These are phyloP conservation scores for Achaetomiella virescens DNA, from an alignment of 495 filamentous ascomycete species.

Conservation along the genomic window DNA sequence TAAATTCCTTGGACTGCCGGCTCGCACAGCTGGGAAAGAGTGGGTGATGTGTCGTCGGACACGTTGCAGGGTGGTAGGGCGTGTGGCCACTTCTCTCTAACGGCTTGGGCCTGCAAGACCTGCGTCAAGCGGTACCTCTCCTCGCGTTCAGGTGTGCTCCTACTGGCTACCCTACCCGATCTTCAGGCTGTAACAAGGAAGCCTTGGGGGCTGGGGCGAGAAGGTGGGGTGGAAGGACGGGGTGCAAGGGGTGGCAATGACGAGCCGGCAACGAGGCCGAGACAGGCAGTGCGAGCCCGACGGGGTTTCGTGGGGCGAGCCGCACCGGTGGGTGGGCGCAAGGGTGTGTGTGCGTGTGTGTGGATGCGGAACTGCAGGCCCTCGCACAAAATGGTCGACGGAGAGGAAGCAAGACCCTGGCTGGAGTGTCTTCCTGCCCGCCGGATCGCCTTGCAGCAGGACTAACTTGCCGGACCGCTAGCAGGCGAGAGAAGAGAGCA, in stretches of 20 bases:
- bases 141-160: conserved; percentile 36
- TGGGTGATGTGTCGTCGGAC: conserved; percentile 50
- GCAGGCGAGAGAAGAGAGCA: not conserved
- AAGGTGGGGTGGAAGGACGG: conserved; percentile 8
- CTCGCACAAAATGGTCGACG: conserved; percentile 2
- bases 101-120: conserved; percentile 43
- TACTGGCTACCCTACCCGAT: conserved; percentile 40
- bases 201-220: conserved; percentile 27
- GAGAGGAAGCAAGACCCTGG: not conserved
- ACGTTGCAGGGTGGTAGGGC: conserved; percentile 49
- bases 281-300: conserved; percentile 26
- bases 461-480: conserved; percentile 3
- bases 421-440: conserved; percentile 2
- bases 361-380: conserved; percentile 13
- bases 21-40: conserved; percentile 44
- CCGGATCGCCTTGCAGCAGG: conserved; percentile 12
- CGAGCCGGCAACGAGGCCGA: conserved; percentile 18
- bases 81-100: conserved; percentile 34
- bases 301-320: conserved; percentile 20
- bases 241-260: conserved; percentile 20
- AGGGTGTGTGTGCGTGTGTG: conserved; percentile 12
- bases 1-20: conserved; percentile 52
- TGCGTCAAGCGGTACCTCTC: conserved; percentile 34
- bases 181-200: conserved; percentile 44
- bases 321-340: conserved; percentile 6